These are phyloP conservation scores for Cryomyces antarcticus DNA, from an alignment of 495 filamentous ascomycete genomes.

Conservation along the genomic window DNA sequence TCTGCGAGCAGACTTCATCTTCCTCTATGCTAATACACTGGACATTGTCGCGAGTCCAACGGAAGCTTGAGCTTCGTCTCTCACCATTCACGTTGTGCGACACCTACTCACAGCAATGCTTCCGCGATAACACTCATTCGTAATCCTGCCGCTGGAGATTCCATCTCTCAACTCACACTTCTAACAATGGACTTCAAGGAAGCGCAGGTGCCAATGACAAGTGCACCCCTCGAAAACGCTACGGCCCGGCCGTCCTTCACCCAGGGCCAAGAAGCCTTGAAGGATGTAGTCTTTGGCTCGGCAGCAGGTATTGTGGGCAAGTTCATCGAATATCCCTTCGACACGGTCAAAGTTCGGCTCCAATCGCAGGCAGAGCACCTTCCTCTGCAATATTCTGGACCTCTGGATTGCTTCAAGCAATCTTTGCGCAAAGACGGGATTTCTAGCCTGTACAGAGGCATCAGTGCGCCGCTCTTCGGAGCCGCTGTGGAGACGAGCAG, in stretches of 20 bases:
- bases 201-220: too few relatives aligned
- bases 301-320: constrained; percentile 81
- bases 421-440: constrained; percentile 55
- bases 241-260: background rate
- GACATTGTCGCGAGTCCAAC: too few relatives aligned
- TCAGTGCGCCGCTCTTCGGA: constrained; percentile 75
- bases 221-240: too few relatives aligned
- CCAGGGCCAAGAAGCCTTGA: constrained; percentile 14
- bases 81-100: too few relatives aligned
- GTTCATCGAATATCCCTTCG: constrained; percentile 93
- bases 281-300: constrained; percentile 20
- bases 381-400: constrained; percentile 67
- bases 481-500: constrained; percentile 87
- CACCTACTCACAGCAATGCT: too few relatives aligned
- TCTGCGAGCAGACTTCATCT: too few relatives aligned
- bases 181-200: background rate
- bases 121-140: too few relatives aligned
- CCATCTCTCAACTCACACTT: background rate
- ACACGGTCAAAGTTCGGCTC: constrained; percentile 82
- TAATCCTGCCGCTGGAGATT: too few relatives aligned
- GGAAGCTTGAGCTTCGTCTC: too few relatives aligned
- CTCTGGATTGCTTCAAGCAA: constrained; percentile 83
- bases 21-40: too few relatives aligned
- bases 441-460: constrained; percentile 72
- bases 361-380: constrained; percentile 68